Base-by-base conservation (phyloP, 805 yeast genomes). In the Torulaspora maleeae region DNA sequence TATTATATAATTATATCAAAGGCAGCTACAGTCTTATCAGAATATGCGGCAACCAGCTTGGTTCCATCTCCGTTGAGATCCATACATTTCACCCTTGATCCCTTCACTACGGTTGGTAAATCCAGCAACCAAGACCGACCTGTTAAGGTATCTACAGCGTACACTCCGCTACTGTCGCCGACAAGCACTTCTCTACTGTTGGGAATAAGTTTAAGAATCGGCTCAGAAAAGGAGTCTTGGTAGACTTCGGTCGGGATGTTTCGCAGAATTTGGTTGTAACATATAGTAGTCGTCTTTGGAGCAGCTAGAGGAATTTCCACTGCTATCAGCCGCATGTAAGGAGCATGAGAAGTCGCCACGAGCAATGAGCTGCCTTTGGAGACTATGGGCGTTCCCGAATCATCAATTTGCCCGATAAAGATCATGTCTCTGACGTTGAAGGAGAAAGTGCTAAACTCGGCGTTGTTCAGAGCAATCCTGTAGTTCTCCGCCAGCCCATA, bases 341-440 rank as follows among this genome's bases (percentile, higher is more conserved):
- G 96, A 11, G 77, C 74, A 55, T 86, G 91, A 1, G 89, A 80
- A 0, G 96, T 87, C 0, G 81, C 87, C 6, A 85, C 74, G 0
- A 82, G 79, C 12, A 83, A 57, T 33, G 52, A 43, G 11, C 58
- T 46, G 13, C 45, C 45, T 0, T 49, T 45, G 3, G 36, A 20
- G 4, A 40, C 13, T 5, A 34, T 30, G 10, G 24, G 38, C 2
- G 16, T 15, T 5, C 39, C 38, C 5, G 30, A 17, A 0, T 35
- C 6, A 4, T 38, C 32, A 7, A 30, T 22, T n/a, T 40, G 36
- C 25, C 50, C 38, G n/a, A 53, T 27, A 8, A 55, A 25, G 10
- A 38, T 35, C 47, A 55, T 43, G 41, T 55, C 62, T 24, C 61
- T 48, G 2, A 61, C 52, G 29, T 55, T 74, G 61, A 86, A 86